Evolutionary conservation across 1,139 yeast species (phyloP), one percentile per base, ranked within the genome.

Genomic region (Suhomyces ambrosiae): DNA sequence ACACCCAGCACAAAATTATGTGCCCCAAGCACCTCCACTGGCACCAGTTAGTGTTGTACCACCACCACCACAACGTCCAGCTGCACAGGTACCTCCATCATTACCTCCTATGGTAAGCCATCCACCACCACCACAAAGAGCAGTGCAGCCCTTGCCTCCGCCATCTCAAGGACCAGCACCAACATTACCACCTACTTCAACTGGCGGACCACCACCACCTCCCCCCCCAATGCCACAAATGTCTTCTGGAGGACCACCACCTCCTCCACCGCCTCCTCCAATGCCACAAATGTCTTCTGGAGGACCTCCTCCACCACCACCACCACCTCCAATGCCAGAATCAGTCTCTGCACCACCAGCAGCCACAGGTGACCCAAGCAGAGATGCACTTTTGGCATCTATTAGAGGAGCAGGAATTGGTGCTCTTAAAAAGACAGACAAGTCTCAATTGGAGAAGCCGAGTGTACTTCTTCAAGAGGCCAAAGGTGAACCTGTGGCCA

Each of bases 321-420:
- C 68, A 6, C 62, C 68, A 3, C 58, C 66, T 7, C 56, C 52
- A 8, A 32, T 32, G 37, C 39, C 42, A 15, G 25, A 32, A 8
- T 29, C 30, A 35, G 15, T 35, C 4, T 11, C 31, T 2, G 16
- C 36, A 7, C 25, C 49, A 0, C 35, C 48, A 3, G 42, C 62
- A 3, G 54, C 55, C 1, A 49, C 71, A 1, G 76, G 72, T 1
- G 88, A 74, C 47, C 65, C 71, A 1, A 81, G 81, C 0, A 72
- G 96, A 52, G 95, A 86, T 59, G 96, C 96, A 0, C 72, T 92
- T 31, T 65, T 92, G 41, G 88, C 95, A 0, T 87, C 97, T 0
- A 92, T 90, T 49, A 74, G 96, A 52, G 79, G 83, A 23, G 82
- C 95, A 0, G 83, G 83, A n/a, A 36, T 89, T 9, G 82, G 82